Evolutionary conservation across 2,329 filamentous ascomycete species (phyloP), one percentile per base, ranked within the genome.

Genomic region (Paracoccidioides lutzii): DNA sequence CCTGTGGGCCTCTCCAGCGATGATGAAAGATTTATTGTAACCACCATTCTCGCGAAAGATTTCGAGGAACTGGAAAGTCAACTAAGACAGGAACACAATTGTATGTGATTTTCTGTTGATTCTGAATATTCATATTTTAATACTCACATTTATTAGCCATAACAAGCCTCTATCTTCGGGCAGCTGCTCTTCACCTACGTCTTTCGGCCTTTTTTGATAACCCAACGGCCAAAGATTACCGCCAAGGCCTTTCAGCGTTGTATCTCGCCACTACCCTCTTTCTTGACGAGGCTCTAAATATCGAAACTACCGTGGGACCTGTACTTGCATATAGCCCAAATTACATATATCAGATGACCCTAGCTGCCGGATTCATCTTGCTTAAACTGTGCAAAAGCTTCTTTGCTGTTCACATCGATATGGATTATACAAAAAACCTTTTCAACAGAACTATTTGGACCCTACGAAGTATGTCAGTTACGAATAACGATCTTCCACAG

Each of bases 341-440:
- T 61, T 84, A 85, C 64, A 76, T 86, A 56, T 80, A 83, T 64
- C 82, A 85, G 65, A 84, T 85, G 75, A 78, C 84, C 65, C 75
- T 85, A 33, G 82, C 81, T 3, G 81, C 78, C 14, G 81, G 80
- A 2, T 84, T 83, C 60, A 80, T 81, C 1, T 69, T 86, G 5
- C 71, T 85, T 54, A 85, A 85, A 62, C 73, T 86, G 1, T 77
- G 83, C 60, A 84, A 85, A 64, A 83, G 81, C 50, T 83, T 83
- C 61, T 83, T 84, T 59, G 76, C 79, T 2, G 69, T 72, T 22
- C 76, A 80, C 43, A 75, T 80, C 22, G 79, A 84, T 56, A 72
- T 76, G 59, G 73, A 77, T 6, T 76, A 79, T 49, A 78, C 78
- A 45, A 78, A 78, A 52, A 71, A 73, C 5, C 74, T 83, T 30